Evolutionary conservation across 1,284 basidiomycete genomes (phyloP).

Genomic region (Apiotrichum siamense): DNA sequence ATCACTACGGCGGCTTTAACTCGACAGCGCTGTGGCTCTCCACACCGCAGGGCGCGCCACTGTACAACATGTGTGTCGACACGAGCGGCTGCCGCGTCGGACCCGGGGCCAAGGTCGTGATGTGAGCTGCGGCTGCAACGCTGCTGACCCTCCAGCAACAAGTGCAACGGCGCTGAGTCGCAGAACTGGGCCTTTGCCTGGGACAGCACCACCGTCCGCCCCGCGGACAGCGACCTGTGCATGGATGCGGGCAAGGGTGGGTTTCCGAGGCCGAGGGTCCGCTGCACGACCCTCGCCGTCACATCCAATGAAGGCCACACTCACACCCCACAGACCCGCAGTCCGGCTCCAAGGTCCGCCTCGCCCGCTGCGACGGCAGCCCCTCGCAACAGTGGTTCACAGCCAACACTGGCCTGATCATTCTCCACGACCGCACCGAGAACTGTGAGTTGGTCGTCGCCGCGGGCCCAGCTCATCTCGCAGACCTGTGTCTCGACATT

Average conservation of each 20-base stretch:
- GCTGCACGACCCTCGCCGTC: too few species aligned
- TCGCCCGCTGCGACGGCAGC: not conserved
- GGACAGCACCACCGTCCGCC: not conserved
- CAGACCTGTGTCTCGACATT: slow-evolving; percentile 4
- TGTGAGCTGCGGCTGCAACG: not conserved
- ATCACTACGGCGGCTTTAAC: not conserved
- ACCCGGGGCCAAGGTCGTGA: not conserved
- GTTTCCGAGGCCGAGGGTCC: not conserved
- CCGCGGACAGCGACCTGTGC: slow-evolving; percentile 1
- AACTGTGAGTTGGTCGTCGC: not conserved
- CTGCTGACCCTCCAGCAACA: not conserved
- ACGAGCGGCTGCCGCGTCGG: not conserved
- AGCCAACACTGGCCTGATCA: slow-evolving; percentile 11
- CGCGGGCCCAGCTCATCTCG: not conserved
- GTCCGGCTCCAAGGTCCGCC: not conserved
- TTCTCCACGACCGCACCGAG: not conserved
- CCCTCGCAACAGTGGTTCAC: not conserved
- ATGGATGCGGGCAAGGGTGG: not conserved
- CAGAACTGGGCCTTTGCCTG: not conserved
- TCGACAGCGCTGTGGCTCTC: not conserved
- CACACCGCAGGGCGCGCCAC: not conserved
- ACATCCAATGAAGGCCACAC: not conserved
- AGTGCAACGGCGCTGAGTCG: not conserved
- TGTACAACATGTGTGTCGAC: slow-evolving; percentile 4
- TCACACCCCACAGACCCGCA: not conserved